Evolutionary conservation across 2,329 filamentous ascomycete genomes (phyloP).

Genomic region (Ophiocordyceps camponoti-leonardi): DNA sequence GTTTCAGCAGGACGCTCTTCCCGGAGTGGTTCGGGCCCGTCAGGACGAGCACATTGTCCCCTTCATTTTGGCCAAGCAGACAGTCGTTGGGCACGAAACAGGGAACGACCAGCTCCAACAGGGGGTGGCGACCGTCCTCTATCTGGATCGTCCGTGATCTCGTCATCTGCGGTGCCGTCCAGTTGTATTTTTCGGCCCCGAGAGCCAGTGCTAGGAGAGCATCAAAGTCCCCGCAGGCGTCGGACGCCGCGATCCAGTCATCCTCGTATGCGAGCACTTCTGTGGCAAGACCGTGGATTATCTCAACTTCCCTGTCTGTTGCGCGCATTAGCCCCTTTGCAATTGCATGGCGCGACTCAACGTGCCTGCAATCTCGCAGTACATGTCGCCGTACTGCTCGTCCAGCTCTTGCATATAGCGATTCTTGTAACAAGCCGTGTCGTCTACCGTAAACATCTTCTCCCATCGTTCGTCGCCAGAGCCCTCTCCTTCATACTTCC

Average conservation of each 20-base stretch:
- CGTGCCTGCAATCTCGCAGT: constrained; percentile 65
- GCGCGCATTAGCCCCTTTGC: constrained; percentile 7
- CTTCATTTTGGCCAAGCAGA: constrained; percentile 43
- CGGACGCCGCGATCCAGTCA: constrained; percentile 50
- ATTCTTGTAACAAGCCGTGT: constrained; percentile 74
- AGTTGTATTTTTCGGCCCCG: constrained; percentile 58
- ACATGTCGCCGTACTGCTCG: constrained; percentile 65
- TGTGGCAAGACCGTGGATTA: constrained; percentile 61
- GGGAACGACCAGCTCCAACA: constrained; percentile 71
- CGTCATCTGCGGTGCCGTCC: constrained; percentile 53
- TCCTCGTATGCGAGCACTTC: constrained; percentile 52
- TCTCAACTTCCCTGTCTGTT: constrained; percentile 72
- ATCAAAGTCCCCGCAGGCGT: constrained; percentile 75
- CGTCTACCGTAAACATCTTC: constrained; percentile 55
- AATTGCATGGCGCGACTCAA: background rate
- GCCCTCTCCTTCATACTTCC: constrained; percentile 45
- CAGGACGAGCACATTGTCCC: constrained; percentile 51
- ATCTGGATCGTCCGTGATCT: constrained; percentile 56
- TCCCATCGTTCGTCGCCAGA: constrained; percentile 50
- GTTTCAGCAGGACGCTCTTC: constrained; percentile 91
- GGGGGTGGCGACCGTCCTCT: constrained; percentile 61
- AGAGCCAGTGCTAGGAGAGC: constrained; percentile 65
- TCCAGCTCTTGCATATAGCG: constrained; percentile 67
- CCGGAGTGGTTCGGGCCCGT: constrained; percentile 95
- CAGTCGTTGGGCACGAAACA: constrained; percentile 76